Conservation (phyloP, 2,329 filamentous ascomycete species). For the Alternaria atra region DNA sequence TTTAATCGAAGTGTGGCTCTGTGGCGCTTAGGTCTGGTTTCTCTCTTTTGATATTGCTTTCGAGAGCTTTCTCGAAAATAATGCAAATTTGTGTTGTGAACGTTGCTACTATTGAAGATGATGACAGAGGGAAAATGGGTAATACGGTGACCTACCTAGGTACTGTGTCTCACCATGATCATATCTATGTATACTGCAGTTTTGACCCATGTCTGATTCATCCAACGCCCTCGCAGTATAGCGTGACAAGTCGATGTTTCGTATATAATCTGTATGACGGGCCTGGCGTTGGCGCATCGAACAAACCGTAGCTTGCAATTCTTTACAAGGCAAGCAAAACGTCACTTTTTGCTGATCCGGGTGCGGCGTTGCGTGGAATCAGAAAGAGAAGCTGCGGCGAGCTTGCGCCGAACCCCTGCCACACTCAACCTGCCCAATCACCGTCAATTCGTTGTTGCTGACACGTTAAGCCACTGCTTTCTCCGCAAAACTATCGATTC, state of each 20-base stretch:
- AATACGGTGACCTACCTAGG: background rate
- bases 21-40: background rate
- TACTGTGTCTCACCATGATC: background rate
- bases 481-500: constrained; percentile 19
- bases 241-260: background rate
- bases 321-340: background rate
- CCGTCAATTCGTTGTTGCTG: background rate
- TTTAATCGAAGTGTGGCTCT: background rate
- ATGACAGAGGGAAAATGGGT: background rate
- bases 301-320: no score
- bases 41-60: background rate
- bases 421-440: background rate
- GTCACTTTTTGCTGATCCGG: background rate
- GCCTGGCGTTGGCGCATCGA: background rate
- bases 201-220: background rate
- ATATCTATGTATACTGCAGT: background rate
- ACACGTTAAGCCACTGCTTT: background rate
- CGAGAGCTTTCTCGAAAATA: background rate
- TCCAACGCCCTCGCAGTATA: background rate
- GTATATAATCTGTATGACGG: background rate
- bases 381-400: background rate
- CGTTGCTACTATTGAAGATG: accelerated
- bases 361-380: background rate
- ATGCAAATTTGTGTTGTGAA: background rate
- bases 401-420: background rate